Evolutionary conservation across 495 filamentous ascomycete genomes (phyloP).

Genomic region (Daldinia childiae): DNA sequence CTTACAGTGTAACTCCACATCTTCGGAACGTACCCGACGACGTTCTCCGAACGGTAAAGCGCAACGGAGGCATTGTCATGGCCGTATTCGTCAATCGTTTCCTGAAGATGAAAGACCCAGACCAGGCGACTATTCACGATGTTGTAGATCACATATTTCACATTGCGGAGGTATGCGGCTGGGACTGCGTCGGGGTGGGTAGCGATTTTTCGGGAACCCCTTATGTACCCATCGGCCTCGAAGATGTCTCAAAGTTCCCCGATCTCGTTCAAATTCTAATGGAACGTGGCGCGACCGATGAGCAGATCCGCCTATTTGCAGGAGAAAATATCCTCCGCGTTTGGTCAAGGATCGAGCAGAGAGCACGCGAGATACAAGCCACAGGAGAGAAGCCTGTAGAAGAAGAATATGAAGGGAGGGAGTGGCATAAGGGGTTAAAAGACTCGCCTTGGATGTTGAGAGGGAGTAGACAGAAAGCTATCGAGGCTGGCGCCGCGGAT

Average conservation of each 20-base stretch:
- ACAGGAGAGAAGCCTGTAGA: slow-evolving; percentile 33
- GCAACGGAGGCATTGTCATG: slow-evolving; percentile 68
- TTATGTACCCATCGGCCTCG: slow-evolving; percentile 59
- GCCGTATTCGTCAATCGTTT: slow-evolving; percentile 70
- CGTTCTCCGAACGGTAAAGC: slow-evolving; percentile 62
- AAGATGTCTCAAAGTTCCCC: slow-evolving; percentile 48
- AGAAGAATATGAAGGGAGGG: slow-evolving; percentile 34
- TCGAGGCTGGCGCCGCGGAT: slow-evolving; percentile 21
- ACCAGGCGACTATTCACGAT: slow-evolving; percentile 67
- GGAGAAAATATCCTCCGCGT: slow-evolving; percentile 62
- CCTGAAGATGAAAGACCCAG: slow-evolving; percentile 63
- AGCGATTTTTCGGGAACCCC: slow-evolving; percentile 72
- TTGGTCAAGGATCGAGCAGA: slow-evolving; percentile 32
- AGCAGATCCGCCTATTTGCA: slow-evolving; percentile 60
- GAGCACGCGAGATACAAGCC: slow-evolving; percentile 35
- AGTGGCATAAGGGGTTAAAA: slow-evolving; percentile 35
- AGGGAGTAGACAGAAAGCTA: slow-evolving; percentile 31
- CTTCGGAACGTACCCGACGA: slow-evolving; percentile 70
- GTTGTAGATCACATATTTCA: slow-evolving; percentile 71
- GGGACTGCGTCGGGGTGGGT: slow-evolving; percentile 68
- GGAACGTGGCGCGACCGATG: slow-evolving; percentile 61
- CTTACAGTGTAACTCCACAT: slow-evolving; percentile 63
- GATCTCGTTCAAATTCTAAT: slow-evolving; percentile 44
- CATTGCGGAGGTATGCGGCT: slow-evolving; percentile 65
- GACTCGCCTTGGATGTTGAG: slow-evolving; percentile 36